These are phyloP conservation scores for Aplosporella prunicola DNA, from an alignment of 2,329 filamentous ascomycete genomes.

Conservation along the genomic window DNA sequence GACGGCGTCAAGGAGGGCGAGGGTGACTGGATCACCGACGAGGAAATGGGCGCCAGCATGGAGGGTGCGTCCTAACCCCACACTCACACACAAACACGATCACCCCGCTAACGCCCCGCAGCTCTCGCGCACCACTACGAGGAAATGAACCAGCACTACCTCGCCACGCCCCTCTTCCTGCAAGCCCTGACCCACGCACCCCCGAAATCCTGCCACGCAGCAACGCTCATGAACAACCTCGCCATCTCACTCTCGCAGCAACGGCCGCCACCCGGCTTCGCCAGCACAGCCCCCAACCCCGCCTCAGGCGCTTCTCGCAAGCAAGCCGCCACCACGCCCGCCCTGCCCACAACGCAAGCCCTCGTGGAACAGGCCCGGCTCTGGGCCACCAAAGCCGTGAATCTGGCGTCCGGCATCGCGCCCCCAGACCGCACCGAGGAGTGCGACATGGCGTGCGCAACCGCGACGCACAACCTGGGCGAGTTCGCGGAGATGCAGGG, in stretches of 20 bases:
- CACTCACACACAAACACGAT: slow-evolving; percentile 5
- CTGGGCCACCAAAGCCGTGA: slow-evolving; percentile 72
- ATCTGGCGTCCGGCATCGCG: slow-evolving; percentile 54
- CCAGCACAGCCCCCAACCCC: not conserved
- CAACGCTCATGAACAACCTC: slow-evolving; percentile 80
- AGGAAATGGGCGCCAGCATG: slow-evolving; percentile 63
- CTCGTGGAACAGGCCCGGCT: slow-evolving; percentile 56
- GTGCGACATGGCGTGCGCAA: slow-evolving; percentile 75
- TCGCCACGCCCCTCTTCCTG: slow-evolving; percentile 77
- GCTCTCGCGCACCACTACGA: slow-evolving; percentile 72
- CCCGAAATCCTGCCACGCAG: slow-evolving; percentile 60
- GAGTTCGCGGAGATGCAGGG: slow-evolving; percentile 72
- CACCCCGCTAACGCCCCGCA: slow-evolving; percentile 28
- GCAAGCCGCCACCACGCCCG: slow-evolving; percentile 16
- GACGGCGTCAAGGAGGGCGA: slow-evolving; percentile 63
- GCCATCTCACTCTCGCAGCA: slow-evolving; percentile 65
- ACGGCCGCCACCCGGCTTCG: slow-evolving; percentile 11
- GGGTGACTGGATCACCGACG: slow-evolving; percentile 59
- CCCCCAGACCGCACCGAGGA: slow-evolving; percentile 61
- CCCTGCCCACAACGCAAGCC: slow-evolving; percentile 37
- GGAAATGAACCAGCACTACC: slow-evolving; percentile 61
- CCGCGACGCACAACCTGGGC: slow-evolving; percentile 76
- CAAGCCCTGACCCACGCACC: slow-evolving; percentile 67
- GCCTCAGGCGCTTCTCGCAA: not conserved
- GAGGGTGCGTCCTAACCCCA: slow-evolving; percentile 49